Percentiles rank a stretch among this genome's conserved stretches.
phyloP scores from a whole-genome alignment of 2,329 filamentous ascomycete genomes.

The Lasiodiplodia citricola region DNA sequence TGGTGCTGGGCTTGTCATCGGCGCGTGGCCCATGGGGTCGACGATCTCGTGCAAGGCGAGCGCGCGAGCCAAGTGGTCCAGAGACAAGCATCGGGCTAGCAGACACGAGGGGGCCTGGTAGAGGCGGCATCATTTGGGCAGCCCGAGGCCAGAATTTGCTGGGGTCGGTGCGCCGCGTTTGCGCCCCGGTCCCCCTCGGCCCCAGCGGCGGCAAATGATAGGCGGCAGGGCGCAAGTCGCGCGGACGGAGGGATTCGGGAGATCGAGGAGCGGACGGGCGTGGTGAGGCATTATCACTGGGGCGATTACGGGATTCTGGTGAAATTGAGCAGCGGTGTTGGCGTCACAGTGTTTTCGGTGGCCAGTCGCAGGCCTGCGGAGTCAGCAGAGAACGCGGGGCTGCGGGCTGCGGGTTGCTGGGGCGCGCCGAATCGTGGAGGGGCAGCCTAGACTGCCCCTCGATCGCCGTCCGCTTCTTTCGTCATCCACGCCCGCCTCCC shows the following conservation, averaged over 20 bases:
- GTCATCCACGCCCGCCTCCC: slow-evolving; percentile 6
- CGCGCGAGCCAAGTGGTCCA: neutral
- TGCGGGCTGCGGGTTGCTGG: neutral
- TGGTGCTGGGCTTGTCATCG: neutral
- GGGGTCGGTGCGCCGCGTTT: neutral
- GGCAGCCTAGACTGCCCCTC: neutral
- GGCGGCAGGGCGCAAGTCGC: neutral
- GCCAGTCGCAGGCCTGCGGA: slow-evolving; percentile 16
- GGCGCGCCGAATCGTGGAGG: too few species aligned
- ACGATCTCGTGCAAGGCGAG: neutral
- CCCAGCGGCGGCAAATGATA: neutral
- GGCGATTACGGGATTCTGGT: neutral
- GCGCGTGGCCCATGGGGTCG: slow-evolving; percentile 4
- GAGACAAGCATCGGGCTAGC: slow-evolving; percentile 5
- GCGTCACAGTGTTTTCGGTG: neutral
- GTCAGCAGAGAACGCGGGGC: slow-evolving; percentile 21
- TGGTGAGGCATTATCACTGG: slow-evolving; percentile 13
- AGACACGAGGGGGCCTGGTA: neutral
- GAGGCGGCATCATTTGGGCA: neutral
- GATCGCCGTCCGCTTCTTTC: slow-evolving; percentile 10
- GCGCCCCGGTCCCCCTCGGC: neutral
- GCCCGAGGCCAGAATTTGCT: slow-evolving; percentile 2
- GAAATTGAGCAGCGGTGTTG: slow-evolving; percentile 4
- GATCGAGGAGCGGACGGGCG: slow-evolving; percentile 11
- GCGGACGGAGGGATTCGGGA: slow-evolving; percentile 22